These are phyloP conservation scores for Saxophila tyrrhenica DNA, from an alignment of 495 filamentous ascomycete genomes.

Conservation along the genomic window DNA sequence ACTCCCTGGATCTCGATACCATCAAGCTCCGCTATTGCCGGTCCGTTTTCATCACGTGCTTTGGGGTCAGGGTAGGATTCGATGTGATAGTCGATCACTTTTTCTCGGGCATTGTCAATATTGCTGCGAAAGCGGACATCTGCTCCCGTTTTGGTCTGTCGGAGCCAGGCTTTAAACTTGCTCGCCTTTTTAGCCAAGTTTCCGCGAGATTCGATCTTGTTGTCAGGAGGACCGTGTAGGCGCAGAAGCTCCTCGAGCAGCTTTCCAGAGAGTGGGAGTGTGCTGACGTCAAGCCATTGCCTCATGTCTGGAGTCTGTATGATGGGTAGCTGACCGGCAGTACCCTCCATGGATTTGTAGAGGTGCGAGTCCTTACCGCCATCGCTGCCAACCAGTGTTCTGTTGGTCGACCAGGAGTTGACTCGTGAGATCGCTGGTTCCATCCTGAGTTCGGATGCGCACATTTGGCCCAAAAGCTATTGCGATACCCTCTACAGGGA, in stretches of 20 bases:
- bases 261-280: neutral
- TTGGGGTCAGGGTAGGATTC: neutral
- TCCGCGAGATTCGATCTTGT: neutral
- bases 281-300: neutral
- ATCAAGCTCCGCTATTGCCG: neutral
- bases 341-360: neutral
- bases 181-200: constrained; percentile 3
- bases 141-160: constrained; percentile 5
- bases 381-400: neutral
- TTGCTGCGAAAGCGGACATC: constrained; percentile 4
- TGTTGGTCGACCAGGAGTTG: neutral
- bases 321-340: neutral
- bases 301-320: neutral
- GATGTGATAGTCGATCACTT: neutral
- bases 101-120: neutral
- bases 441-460: neutral
- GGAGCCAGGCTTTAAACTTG: constrained; percentile 11
- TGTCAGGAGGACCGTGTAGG: neutral
- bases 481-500: neutral
- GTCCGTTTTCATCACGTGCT: neutral
- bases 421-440: neutral
- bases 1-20: neutral
- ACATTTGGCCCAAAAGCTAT: neutral
- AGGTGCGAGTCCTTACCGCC: neutral
- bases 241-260: neutral